Evolutionary conservation across 164 flowering plant species (phyloP).

Genomic region (Echeveria elegans): DNA sequence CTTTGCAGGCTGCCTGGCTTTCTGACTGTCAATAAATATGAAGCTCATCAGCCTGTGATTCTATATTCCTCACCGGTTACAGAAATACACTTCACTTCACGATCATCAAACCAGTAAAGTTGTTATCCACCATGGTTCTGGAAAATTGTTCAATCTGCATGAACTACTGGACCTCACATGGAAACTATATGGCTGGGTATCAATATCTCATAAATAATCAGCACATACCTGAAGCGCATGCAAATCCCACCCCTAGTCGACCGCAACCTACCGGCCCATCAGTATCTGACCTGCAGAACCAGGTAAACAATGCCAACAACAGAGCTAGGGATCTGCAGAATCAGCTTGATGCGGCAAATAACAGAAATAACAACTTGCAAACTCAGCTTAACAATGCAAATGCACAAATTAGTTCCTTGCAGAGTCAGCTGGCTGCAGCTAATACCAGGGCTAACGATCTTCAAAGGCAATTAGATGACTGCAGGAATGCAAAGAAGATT

Average conservation of each 20-base stretch:
- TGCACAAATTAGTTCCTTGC: background rate
- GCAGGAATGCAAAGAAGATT: background rate
- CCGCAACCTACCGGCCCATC: background rate
- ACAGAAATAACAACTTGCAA: background rate
- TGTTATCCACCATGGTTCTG: background rate
- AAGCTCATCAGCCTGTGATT: no score
- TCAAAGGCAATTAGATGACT: background rate
- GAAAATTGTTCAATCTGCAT: background rate
- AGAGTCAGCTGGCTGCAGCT: constrained; percentile 1
- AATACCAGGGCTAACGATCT: constrained; percentile 1
- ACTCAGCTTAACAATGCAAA: background rate
- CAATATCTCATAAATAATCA: background rate
- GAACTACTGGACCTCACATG: background rate
- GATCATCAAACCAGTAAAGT: no score
- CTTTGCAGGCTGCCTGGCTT: no score
- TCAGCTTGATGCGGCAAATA: background rate
- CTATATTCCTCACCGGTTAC: background rate
- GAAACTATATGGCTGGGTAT: constrained; percentile 1
- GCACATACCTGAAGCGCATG: constrained; percentile 5
- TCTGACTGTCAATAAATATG: no score
- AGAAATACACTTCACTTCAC: background rate
- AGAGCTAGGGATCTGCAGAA: background rate
- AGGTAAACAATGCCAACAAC: background rate
- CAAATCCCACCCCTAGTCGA: background rate
- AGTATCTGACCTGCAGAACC: background rate